A percentile compares a stretch with the other conserved stretches of the same genome.
Conservation (phyloP, 2,329 filamentous ascomycete species). For the Cryphonectria parasitica region DNA sequence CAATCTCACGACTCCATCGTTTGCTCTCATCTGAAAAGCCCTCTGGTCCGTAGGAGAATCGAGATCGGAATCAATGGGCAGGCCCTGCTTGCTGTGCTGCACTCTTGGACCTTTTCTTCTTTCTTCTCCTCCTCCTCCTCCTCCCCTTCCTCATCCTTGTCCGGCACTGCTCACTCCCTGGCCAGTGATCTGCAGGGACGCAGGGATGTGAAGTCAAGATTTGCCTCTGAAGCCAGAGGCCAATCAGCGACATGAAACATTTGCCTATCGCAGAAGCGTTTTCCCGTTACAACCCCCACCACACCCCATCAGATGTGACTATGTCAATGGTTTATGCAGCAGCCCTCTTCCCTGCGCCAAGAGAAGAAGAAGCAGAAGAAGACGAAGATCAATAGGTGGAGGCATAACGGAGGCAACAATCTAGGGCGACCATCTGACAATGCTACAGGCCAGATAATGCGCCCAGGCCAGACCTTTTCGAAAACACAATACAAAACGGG, state of each 20-base stretch:
- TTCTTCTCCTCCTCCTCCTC: not conserved
- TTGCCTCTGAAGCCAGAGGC: not conserved
- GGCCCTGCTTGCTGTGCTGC: not conserved
- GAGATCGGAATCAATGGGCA: not conserved
- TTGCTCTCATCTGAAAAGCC: not conserved
- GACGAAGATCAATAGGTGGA: not conserved
- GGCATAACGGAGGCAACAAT: not conserved
- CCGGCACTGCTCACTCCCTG: conserved; percentile 11
- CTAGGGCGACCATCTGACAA: not conserved
- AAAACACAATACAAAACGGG: not conserved
- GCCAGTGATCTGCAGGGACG: not conserved
- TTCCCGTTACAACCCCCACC: not conserved
- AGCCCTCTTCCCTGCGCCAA: not conserved
- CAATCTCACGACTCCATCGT: not conserved
- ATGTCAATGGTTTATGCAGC: not conserved
- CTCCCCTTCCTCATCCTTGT: not conserved
- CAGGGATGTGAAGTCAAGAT: not conserved
- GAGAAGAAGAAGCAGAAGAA: not conserved
- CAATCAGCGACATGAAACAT: conserved; percentile 18
- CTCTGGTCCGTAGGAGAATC: not conserved
- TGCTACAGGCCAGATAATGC: not conserved
- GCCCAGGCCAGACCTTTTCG: not conserved
- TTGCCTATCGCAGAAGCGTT: conserved; percentile 12
- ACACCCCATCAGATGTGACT: not conserved
- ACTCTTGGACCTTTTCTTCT: not conserved